Evolutionary conservation across 1,284 basidiomycete species (phyloP).

Genomic region (Cerrena zonata): DNA sequence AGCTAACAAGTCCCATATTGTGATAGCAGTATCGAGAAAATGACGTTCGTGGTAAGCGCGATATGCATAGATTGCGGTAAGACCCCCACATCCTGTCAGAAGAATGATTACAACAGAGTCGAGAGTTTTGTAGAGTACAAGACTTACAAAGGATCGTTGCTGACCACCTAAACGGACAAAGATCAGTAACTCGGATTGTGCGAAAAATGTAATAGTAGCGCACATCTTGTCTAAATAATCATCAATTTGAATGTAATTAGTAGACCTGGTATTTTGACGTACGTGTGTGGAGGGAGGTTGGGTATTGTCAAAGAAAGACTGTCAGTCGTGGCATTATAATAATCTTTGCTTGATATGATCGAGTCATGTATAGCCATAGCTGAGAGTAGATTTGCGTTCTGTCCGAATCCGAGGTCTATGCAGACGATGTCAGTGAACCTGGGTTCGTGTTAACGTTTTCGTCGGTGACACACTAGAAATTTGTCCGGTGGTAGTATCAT

Average conservation of each 20-base stretch:
- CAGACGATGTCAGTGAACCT: neutral
- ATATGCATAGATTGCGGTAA: neutral
- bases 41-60: neutral
- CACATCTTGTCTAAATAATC: neutral
- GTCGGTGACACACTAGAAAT: neutral
- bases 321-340: neutral
- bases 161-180: neutral
- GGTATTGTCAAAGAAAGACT: neutral
- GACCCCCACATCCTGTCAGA: neutral
- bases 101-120: neutral
- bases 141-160: neutral
- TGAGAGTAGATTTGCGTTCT: neutral
- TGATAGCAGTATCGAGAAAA: neutral
- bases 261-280: neutral
- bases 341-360: neutral
- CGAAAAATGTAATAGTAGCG: neutral
- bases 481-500: neutral
- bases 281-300: neutral
- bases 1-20: neutral
- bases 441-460: neutral
- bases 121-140: neutral
- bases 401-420: neutral
- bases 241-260: no score
- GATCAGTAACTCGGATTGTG: neutral
- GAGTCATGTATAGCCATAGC: neutral